Conservation (phyloP, 805 yeast species). For the Priceomyces medius region DNA sequence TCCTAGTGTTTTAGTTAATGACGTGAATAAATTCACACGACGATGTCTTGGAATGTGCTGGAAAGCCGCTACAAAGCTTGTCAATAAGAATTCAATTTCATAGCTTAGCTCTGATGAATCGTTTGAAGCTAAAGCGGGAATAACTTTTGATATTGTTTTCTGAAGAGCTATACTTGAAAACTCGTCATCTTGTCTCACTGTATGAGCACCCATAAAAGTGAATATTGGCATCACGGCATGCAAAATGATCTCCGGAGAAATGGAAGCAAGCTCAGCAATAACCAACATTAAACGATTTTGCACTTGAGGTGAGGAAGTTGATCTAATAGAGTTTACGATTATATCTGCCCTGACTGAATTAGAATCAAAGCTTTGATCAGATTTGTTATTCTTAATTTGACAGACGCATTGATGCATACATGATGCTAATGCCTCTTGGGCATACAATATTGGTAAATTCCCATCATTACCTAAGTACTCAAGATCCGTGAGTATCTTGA, state of each 20-base stretch:
- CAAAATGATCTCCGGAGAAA: constrained; percentile 86
- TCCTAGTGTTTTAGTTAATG: constrained; percentile 75
- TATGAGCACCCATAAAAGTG: constrained; percentile 98
- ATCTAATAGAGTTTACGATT: constrained; percentile 84
- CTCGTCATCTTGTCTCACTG: constrained; percentile 94
- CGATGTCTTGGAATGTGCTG: constrained; percentile 96
- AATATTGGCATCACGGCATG: constrained; percentile 99
- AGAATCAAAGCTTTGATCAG: constrained; percentile 48
- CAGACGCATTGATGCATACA: constrained; percentile 75
- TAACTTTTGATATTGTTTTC: constrained; percentile 83
- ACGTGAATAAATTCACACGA: constrained; percentile 78
- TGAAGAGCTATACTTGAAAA: constrained; percentile 90
- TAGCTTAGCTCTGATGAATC: constrained; percentile 47
- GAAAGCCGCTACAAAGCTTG: constrained; percentile 92
- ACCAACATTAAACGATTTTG: constrained; percentile 86
- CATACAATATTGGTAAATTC: constrained; percentile 83
- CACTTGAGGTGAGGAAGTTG: constrained; percentile 89
- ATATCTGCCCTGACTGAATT: constrained; percentile 82
- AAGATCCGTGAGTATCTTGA: constrained; percentile 66
- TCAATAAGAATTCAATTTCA: constrained; percentile 79
- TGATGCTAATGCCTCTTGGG: constrained; percentile 86
- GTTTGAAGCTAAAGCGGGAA: constrained; percentile 70
- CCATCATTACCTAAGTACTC: constrained; percentile 90
- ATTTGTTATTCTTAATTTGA: constrained; percentile 40
- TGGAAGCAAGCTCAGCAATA: constrained; percentile 79